phyloP scores from a whole-genome alignment of 2,329 filamentous ascomycete genomes.

The Pseudocercospora fijiensis region DNA sequence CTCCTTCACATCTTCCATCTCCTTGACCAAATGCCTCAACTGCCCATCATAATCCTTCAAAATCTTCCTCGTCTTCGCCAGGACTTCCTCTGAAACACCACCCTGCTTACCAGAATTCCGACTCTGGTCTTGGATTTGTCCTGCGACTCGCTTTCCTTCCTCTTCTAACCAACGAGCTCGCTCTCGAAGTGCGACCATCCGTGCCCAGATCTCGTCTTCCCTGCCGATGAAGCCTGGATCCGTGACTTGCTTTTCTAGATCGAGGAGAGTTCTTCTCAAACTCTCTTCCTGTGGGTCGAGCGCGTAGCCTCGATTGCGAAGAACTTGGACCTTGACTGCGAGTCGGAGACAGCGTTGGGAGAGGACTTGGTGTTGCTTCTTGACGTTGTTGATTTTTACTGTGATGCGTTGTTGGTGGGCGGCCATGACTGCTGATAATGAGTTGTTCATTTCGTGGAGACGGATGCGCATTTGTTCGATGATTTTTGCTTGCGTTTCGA shows the following conservation, averaged over 20 bases:
- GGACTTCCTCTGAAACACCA: slow-evolving; percentile 66
- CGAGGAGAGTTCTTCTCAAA: slow-evolving; percentile 68
- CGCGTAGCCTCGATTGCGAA: slow-evolving; percentile 78
- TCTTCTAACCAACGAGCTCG: slow-evolving; percentile 70
- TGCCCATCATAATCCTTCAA: slow-evolving; percentile 80
- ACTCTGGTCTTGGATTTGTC: slow-evolving; percentile 41
- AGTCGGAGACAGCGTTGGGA: slow-evolving; percentile 71
- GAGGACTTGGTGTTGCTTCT: slow-evolving; percentile 69
- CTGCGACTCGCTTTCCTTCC: slow-evolving; percentile 68
- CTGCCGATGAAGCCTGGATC: slow-evolving; percentile 73
- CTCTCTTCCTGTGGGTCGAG: slow-evolving; percentile 78
- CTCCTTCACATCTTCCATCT: slow-evolving; percentile 58
- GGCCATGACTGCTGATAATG: slow-evolving; percentile 68
- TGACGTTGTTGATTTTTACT: slow-evolving; percentile 70
- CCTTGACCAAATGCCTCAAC: slow-evolving; percentile 69
- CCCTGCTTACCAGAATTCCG: slow-evolving; percentile 51
- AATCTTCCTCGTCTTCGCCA: slow-evolving; percentile 74
- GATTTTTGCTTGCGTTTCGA: slow-evolving; percentile 69
- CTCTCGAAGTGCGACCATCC: slow-evolving; percentile 71
- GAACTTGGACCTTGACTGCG: slow-evolving; percentile 75
- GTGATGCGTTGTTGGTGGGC: slow-evolving; percentile 75
- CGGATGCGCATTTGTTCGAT: slow-evolving; percentile 68
- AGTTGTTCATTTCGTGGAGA: slow-evolving; percentile 76
- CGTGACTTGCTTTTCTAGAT: slow-evolving; percentile 66
- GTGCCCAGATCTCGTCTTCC: slow-evolving; percentile 82